Base-by-base conservation (phyloP, 768 basidiomycete species). In the Amyloporia xantha region DNA sequence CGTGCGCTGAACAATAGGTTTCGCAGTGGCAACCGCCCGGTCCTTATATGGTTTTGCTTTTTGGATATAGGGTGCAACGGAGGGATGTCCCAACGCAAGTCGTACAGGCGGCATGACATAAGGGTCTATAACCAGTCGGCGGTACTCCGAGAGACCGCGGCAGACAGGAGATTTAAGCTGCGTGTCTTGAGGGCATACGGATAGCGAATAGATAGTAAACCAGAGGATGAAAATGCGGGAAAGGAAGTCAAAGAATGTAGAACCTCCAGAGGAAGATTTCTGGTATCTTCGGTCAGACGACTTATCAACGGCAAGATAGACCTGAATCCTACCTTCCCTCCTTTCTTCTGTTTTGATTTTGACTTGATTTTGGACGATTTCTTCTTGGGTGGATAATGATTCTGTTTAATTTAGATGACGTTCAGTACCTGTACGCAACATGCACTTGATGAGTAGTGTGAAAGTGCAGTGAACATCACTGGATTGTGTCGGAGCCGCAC, bases 71-170 rank as follows among this genome's bases (percentile, higher is more conserved):
- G 82, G 78, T 33, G 76, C 71, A 41, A 82, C 59, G 30, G 75
- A 62, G 25, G 80, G 73, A 55, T 83, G 80, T 0, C 71, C 63
- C 40, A 81, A 62, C 13, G 70, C 67, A 5, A 68, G 63, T 52
- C 74, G 73, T 48, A 87, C 62, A 13, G 78, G 73, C 2, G 84
- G 83, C 19, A 84, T 58, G 53, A 89, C 63, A 59, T 84, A 86
- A 2, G 86, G 86, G 48, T 88, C 84, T 49, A 89, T 69, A 33
- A 90, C 67, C 56, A 78, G 66, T 20, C 73, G 73, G 48, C 76
- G 76, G 64, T 86, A 87, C 51, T 75, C 69, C 44, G 74, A 63
- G 46, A 87, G 73, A n/a, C 77, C 76, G 37, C 77, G 78, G 62
- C 86, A 87, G 48, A 86, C 60, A 38, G 74, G 69, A 35, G 73